Evolutionary conservation across 2,329 filamentous ascomycete species (phyloP).

Genomic region (Diaporthe ilicicola): DNA sequence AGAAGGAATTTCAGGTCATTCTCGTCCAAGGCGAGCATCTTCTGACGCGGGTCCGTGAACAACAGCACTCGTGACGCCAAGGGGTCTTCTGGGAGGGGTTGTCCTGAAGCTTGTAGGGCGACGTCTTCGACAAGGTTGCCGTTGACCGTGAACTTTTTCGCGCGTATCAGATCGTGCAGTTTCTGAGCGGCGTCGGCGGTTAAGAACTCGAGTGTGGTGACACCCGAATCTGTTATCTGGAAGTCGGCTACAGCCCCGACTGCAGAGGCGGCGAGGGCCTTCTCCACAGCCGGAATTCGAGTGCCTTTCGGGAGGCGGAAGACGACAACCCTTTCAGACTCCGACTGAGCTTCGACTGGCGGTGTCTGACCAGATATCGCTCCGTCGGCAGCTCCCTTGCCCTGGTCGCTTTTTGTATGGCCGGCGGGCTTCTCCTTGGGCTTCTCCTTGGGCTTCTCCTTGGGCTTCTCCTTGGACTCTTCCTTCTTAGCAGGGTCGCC

Average conservation of each 20-base stretch:
- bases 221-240: neutral
- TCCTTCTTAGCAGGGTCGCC: neutral
- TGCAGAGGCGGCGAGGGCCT: neutral
- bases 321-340: neutral
- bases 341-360: neutral
- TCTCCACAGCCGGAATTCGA: neutral
- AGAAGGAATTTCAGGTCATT: neutral
- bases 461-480: neutral
- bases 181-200: neutral
- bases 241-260: neutral
- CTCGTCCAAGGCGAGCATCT: neutral
- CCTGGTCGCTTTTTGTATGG: neutral
- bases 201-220: neutral
- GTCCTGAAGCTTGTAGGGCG: neutral
- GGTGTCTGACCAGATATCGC: neutral
- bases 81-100: neutral
- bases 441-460: neutral
- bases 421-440: too few relatives aligned
- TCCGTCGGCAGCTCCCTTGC: too few relatives aligned
- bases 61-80: neutral
- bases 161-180: neutral
- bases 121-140: neutral
- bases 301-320: neutral
- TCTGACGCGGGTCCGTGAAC: neutral
- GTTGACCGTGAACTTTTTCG: neutral